phyloP scores from a whole-genome alignment of 192 early-diverging fungal genomes.

The Geranomyces variabilis region DNA sequence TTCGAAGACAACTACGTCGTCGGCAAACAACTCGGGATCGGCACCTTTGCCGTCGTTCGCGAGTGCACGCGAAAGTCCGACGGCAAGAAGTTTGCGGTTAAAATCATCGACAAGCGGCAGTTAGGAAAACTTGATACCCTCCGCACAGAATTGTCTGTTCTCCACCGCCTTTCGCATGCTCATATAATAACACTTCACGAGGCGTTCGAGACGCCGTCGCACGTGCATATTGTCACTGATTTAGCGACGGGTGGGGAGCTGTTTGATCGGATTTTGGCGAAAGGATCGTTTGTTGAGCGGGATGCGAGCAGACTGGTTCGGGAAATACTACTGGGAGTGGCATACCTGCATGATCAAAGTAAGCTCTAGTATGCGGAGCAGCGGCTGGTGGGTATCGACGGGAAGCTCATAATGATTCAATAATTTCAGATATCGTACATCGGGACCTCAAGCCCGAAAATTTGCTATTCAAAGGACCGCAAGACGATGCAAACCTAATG shows the following conservation, averaged over 20 bases:
- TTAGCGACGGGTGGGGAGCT: slow-evolving; percentile 62
- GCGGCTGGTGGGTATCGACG: too few species aligned
- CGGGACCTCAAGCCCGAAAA: slow-evolving; percentile 63
- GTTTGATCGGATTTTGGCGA: slow-evolving; percentile 57
- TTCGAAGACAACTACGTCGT: slow-evolving; percentile 38
- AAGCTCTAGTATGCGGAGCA: slow-evolving; percentile 6
- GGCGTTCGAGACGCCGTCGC: slow-evolving; percentile 39
- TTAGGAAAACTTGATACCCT: slow-evolving; percentile 65
- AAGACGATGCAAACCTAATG: slow-evolving; percentile 56
- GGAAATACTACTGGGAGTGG: slow-evolving; percentile 52
- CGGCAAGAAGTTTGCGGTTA: slow-evolving; percentile 66
- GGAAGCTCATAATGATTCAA: background rate
- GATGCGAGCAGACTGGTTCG: slow-evolving; percentile 50
- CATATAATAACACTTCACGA: slow-evolving; percentile 51
- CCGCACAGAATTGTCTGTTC: slow-evolving; percentile 68
- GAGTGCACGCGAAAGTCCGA: slow-evolving; percentile 64
- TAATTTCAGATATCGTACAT: slow-evolving; percentile 50
- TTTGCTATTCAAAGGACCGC: slow-evolving; percentile 51
- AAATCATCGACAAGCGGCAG: slow-evolving; percentile 72
- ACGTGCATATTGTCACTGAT: slow-evolving; percentile 53
- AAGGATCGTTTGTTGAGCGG: slow-evolving; percentile 54
- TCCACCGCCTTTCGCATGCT: slow-evolving; percentile 58
- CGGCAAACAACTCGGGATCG: slow-evolving; percentile 39
- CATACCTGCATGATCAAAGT: slow-evolving; percentile 50
- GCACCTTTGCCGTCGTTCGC: slow-evolving; percentile 63